Evolutionary conservation across 2,329 filamentous ascomycete genomes (phyloP), one percentile per base, ranked within the genome.

Genomic region (Thelonectria blattea): DNA sequence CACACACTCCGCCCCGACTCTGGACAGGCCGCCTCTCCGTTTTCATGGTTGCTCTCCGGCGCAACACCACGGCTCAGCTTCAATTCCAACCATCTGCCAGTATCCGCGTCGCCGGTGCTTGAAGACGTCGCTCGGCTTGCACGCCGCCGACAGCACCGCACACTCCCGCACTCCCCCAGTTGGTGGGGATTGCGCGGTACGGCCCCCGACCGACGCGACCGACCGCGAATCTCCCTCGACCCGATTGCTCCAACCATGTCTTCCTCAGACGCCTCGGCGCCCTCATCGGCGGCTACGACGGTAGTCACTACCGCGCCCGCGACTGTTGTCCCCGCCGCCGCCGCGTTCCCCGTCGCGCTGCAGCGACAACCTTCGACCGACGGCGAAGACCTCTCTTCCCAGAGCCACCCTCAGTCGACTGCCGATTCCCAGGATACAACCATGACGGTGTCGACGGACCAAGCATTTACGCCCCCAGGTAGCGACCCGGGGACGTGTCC

Each of bases 131-230:
- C 48, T 56, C 54, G 56, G 20, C 61, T 46, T 30, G 54, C 52
- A 32, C 54, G 39, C 32, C 45, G 45, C 61, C 51, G 61, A 62
- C 56, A 66, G 52, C 56, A 55, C 51, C 49, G 54, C 61, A 50
- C 57, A 52, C 66, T 59, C 68, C 45, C 34, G 32, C 60, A 51
- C 46, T 64, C 34, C 9, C 32, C 32, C 67, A 67, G 60, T 49
- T 52, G 63, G 68, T 65, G 70, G 69, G 68, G 65, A 70, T 68
- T 58, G 63, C 61, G 70, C 68, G 61, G 66, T 69, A 54, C 64
- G 61, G 60, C 62, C 56, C 57, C 61, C 60, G 51, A 57, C 59
- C 63, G 66, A 70, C 69, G 65, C 69, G 56, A 55, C 46, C 64
- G 52, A 66, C 61, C 65, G 62, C 67, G 64, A 63, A 61, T 58